Evolutionary conservation across 257 asterid genomes (phyloP), one percentile per base, ranked within the genome.

Genomic region (Solanum clarkiae): DNA sequence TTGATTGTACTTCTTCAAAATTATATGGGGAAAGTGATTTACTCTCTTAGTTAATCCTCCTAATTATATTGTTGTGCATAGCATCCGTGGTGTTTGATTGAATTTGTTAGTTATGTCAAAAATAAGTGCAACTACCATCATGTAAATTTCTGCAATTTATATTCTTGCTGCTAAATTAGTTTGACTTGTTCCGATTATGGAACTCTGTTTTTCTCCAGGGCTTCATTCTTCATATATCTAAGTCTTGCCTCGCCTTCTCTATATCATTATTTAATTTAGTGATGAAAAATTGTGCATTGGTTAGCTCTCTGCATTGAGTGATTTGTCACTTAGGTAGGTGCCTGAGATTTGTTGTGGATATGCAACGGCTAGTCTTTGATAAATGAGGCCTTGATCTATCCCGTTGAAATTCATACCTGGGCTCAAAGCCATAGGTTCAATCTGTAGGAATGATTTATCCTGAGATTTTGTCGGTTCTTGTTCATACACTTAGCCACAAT

Each of bases 1-100:
- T 79, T 87, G 87, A 70, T 74, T 83, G 79, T 69, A 71, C 70
- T 75, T 84, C 88, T 80, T 86, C 86, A 54, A 84, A 47, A 45
- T 81, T 80, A 65, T 79, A 53, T 16, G 16, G 10, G 42, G 82
- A 79, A 53, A 79, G 47, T 29, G 26, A 26, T 16, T 53, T 79
- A 51, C 65, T 26, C 8, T 53, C 65, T 79, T 79, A 79, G 83
- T 53, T 53, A 79, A 79, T 79, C 29, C 65, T 79, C 83, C 11
- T 79, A 47, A 53, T 79, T 26, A 77, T 9, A 15, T 51, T 77
- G 16, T 5, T 79, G 29, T 51, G 65, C 65, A 16, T 32, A 79
- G 2, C 29, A 10, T 26, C 82, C 11, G 2, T 17, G 65, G 49
- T 53, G 47, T 79, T 53, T 79, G 29, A 53, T 53, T 79, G 83